phyloP scores from a whole-genome alignment of 2,329 filamentous ascomycete genomes.

The Dothistroma pini region DNA sequence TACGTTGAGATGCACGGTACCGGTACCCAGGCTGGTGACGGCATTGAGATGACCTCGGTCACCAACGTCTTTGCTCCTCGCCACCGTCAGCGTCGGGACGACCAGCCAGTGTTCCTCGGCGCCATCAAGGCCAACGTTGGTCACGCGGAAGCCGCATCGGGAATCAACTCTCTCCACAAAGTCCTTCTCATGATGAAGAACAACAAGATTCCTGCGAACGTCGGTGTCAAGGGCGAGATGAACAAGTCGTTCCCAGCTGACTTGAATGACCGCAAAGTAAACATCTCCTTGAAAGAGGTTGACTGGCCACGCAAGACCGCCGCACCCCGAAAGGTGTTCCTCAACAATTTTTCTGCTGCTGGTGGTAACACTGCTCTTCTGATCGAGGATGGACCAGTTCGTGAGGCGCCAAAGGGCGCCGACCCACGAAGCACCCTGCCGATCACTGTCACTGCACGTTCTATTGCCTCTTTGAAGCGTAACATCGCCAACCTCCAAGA shows the following conservation, averaged over 20 bases:
- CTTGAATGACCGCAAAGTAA: conserved; percentile 50
- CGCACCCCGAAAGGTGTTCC: conserved; percentile 48
- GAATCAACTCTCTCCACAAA: conserved; percentile 53
- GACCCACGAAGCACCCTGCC: conserved; percentile 48
- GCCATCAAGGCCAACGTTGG: conserved; percentile 56
- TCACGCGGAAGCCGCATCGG: conserved; percentile 53
- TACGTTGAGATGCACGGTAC: conserved; percentile 92
- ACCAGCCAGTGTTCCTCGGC: conserved; percentile 50
- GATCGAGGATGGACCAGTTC: conserved; percentile 50
- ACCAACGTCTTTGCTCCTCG: conserved; percentile 59
- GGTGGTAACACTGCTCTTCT: conserved; percentile 53
- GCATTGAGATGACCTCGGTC: conserved; percentile 76
- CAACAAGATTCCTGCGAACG: conserved; percentile 52
- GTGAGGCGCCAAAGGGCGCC: conserved; percentile 38
- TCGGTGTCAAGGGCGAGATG: conserved; percentile 54
- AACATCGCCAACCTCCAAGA: conserved; percentile 48
- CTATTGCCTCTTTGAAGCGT: conserved; percentile 50
- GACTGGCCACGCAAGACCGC: conserved; percentile 47
- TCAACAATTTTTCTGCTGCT: conserved; percentile 54
- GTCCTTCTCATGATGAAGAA: conserved; percentile 54
- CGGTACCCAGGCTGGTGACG: conserved; percentile 80
- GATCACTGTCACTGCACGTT: conserved; percentile 50
- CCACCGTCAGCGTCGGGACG: conserved; percentile 46
- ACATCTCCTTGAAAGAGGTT: conserved; percentile 48
- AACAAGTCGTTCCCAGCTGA: conserved; percentile 55